Evolutionary conservation across 2,329 filamentous ascomycete genomes (phyloP).

Genomic region (Fusarium cyanostomum): DNA sequence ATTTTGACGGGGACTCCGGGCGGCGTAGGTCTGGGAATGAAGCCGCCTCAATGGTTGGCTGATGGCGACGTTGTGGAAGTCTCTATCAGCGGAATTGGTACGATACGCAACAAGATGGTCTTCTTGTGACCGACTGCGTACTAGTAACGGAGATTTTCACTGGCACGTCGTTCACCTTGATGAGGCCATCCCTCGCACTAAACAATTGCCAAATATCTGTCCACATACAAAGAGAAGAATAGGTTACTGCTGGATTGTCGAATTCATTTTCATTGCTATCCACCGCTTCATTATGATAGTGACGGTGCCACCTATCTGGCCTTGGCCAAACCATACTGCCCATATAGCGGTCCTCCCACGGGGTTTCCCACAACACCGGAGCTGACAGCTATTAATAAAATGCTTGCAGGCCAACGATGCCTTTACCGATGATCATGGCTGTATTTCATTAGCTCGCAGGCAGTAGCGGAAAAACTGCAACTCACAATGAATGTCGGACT

Average conservation of each 20-base stretch:
- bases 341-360: not conserved
- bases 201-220: no score
- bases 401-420: not conserved
- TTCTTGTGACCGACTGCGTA: not conserved
- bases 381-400: not conserved
- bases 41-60: constrained; percentile 7
- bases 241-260: no score
- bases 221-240: no score
- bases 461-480: constrained; percentile 32
- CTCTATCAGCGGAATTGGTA: constrained; percentile 13
- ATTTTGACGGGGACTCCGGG: constrained; percentile 22
- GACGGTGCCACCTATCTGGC: no score
- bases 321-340: no score
- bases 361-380: not conserved
- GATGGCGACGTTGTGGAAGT: constrained; percentile 22
- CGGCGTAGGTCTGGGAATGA: constrained; percentile 17
- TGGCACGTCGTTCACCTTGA: no score
- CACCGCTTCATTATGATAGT: no score
- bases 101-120: constrained; percentile 13
- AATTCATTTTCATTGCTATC: no score
- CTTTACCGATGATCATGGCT: constrained; percentile 4
- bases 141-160: not conserved
- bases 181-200: no score
- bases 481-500: constrained; percentile 96
- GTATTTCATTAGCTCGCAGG: not conserved